phyloP scores from a whole-genome alignment of 2,329 filamentous ascomycete genomes.

The Alternaria dauci region DNA sequence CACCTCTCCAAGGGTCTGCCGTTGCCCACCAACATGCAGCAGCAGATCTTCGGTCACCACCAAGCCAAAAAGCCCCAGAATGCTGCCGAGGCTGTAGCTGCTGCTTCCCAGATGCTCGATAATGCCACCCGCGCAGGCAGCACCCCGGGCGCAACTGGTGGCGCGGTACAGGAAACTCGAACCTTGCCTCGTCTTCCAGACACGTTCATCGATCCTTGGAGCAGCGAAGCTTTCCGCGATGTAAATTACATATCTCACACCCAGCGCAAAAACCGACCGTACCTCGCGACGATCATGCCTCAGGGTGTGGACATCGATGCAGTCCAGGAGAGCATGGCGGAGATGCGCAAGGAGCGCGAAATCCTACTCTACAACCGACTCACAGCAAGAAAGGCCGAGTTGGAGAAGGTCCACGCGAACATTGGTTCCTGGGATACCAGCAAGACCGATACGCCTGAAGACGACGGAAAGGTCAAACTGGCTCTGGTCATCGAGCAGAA shows the following conservation, averaged over 20 bases:
- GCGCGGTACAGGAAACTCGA: constrained; percentile 43
- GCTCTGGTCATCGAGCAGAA: constrained; percentile 97
- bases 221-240: constrained; percentile 56
- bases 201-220: constrained; percentile 61
- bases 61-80: constrained; percentile 62
- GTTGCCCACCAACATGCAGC: constrained; percentile 79
- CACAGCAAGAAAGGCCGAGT: constrained; percentile 80
- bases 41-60: constrained; percentile 80
- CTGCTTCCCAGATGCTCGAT: constrained; percentile 61
- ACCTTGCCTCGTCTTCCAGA: constrained; percentile 54
- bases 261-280: constrained; percentile 75
- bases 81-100: constrained; percentile 52
- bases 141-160: constrained; percentile 51
- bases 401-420: constrained; percentile 85
- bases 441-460: constrained; percentile 71
- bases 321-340: constrained; percentile 42
- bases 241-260: constrained; percentile 85
- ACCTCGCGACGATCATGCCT: constrained; percentile 88
- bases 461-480: constrained; percentile 81
- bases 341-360: constrained; percentile 85
- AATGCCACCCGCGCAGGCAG: constrained; percentile 54
- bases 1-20: constrained; percentile 86
- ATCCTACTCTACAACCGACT: constrained; percentile 90
- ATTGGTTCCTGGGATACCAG: constrained; percentile 84
- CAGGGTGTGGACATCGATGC: constrained; percentile 85